Conservation (phyloP, 768 basidiomycete species). For the Leccinum sublutescens region DNA sequence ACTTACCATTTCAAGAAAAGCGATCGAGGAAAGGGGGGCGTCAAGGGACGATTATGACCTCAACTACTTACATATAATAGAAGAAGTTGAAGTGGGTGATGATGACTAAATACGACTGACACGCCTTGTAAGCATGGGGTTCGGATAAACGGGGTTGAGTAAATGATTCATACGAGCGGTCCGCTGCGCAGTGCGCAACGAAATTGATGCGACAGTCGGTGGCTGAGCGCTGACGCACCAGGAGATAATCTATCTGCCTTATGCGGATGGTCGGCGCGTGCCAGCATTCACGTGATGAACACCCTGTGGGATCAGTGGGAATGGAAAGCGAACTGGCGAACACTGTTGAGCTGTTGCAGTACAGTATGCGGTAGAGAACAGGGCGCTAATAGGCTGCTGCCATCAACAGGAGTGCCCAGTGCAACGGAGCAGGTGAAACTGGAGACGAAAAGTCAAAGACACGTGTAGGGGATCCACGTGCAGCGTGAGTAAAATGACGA, state of each 20-base stretch:
- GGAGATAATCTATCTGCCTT: not conserved
- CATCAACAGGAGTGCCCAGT: not conserved
- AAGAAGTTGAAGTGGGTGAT: not conserved
- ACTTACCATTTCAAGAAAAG: not conserved
- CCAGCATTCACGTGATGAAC: not conserved
- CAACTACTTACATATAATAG: not conserved
- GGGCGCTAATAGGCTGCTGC: not conserved
- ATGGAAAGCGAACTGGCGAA: not conserved
- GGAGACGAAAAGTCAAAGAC: conserved; percentile 7
- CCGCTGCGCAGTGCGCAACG: not conserved
- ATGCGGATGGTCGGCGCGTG: too few relatives aligned
- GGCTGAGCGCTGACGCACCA: too few relatives aligned
- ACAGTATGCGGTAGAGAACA: not conserved
- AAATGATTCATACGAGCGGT: conserved; percentile 5
- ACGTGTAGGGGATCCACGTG: conserved; percentile 1
- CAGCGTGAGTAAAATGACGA: not conserved
- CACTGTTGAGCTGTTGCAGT: not conserved
- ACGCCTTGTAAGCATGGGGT: conserved; percentile 16
- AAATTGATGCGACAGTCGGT: conserved; percentile 1
- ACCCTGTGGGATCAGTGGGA: not conserved
- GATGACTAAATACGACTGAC: conserved; percentile 8
- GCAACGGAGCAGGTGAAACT: not conserved
- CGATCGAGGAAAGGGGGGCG: not conserved
- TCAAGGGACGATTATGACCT: not conserved
- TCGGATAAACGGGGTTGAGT: conserved; percentile 2